Evolutionary conservation across 495 filamentous ascomycete species (phyloP).

Genomic region (Xylaria venustula): DNA sequence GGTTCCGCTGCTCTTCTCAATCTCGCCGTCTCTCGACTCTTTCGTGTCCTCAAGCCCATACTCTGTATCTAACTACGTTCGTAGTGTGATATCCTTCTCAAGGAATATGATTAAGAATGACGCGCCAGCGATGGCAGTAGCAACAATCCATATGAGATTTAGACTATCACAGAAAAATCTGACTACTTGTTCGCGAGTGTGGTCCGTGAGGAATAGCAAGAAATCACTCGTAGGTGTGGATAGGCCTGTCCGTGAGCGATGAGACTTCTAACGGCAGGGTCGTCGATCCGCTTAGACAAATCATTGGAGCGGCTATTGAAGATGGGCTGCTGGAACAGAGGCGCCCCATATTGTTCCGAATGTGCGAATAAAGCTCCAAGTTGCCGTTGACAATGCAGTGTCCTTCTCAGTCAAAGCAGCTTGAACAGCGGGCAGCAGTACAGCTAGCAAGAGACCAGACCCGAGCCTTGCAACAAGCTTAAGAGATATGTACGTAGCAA

Average conservation of each 20-base stretch:
- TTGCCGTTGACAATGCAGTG: constrained; percentile 31
- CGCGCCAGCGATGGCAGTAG: background rate
- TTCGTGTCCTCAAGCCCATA: too few species aligned
- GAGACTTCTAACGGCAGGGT: too few species aligned
- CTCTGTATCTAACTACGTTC: background rate
- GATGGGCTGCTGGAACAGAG: background rate
- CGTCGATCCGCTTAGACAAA: background rate
- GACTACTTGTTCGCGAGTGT: too few species aligned
- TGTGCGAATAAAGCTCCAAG: constrained; percentile 38
- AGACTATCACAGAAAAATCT: background rate
- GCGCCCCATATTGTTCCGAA: constrained; percentile 19
- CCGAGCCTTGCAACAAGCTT: constrained; percentile 23
- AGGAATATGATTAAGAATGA: background rate
- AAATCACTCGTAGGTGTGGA: background rate
- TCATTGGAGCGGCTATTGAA: background rate
- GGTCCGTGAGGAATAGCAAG: too few species aligned
- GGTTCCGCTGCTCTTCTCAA: too few species aligned
- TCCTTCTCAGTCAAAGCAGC: constrained; percentile 32
- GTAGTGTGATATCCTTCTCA: background rate
- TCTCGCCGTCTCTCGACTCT: too few species aligned
- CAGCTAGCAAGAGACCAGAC: constrained; percentile 22
- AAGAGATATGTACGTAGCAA: constrained; percentile 26
- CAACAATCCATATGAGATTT: background rate
- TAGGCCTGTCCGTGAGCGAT: too few species aligned
- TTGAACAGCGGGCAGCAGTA: constrained; percentile 30